Evolutionary conservation across 306 rosid genomes (phyloP).

Genomic region (Rosa persica): DNA sequence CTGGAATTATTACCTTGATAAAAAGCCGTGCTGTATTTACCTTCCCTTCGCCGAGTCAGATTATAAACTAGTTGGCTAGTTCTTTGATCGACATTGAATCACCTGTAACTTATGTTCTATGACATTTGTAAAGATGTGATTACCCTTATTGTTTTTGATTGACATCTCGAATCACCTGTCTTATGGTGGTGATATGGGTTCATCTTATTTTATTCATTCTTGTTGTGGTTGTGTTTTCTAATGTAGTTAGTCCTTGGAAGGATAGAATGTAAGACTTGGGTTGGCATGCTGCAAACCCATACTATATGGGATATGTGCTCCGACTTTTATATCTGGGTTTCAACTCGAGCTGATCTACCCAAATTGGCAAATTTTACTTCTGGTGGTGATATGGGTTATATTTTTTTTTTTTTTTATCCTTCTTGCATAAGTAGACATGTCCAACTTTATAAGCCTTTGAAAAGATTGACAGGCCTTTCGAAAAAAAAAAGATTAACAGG

Average conservation of each 20-base stretch:
- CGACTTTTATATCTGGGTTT: not conserved
- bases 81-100: not conserved
- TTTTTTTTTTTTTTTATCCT: no score
- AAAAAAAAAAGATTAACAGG: no score
- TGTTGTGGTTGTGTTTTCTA: not conserved
- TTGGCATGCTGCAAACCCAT: not conserved
- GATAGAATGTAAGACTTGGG: no score
- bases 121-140: not conserved
- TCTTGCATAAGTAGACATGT: no score
- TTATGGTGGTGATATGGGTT: not conserved
- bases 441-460: no score
- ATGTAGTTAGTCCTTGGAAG: not conserved
- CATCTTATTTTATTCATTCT: not conserved
- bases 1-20: not conserved
- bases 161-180: not conserved
- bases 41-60: not conserved
- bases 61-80: conserved; percentile 5
- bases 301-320: not conserved
- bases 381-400: no score
- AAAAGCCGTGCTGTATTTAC: not conserved
- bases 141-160: not conserved
- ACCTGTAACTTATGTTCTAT: not conserved
- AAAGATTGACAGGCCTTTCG: no score
- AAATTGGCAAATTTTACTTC: no score
- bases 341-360: not conserved